These are phyloP conservation scores for Exserohilum rostratum DNA, from an alignment of 2,329 filamentous ascomycete genomes.

Conservation along the genomic window DNA sequence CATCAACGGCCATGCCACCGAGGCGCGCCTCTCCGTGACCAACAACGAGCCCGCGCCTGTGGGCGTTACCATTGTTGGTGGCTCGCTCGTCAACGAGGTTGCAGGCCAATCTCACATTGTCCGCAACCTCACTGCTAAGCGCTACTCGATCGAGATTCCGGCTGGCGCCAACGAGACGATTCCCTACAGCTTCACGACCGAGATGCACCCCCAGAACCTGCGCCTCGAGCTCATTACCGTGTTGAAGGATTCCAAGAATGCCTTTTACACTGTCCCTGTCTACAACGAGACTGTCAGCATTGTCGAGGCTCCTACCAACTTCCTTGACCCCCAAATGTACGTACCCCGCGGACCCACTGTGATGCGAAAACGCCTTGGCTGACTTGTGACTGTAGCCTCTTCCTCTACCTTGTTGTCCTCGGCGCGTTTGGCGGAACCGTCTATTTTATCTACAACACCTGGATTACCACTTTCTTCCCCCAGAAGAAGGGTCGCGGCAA, in stretches of 20 bases:
- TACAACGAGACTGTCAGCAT: conserved; percentile 84
- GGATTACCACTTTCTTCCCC: conserved; percentile 94
- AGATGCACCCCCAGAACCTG: conserved; percentile 92
- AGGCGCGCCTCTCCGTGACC: conserved; percentile 78
- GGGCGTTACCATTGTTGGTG: conserved; percentile 76
- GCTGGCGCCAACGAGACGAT: conserved; percentile 77
- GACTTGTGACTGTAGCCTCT: conserved; percentile 69
- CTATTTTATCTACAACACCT: conserved; percentile 98
- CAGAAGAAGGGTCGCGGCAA: conserved; percentile 70
- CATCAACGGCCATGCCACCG: conserved; percentile 86
- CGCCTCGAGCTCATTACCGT: conserved; percentile 78
- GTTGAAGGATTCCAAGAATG: conserved; percentile 68
- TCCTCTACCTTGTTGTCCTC: conserved; percentile 92
- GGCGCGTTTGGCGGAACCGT: conserved; percentile 77
- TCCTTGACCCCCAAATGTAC: conserved; percentile 96
- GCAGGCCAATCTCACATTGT: conserved; percentile 65
- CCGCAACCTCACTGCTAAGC: conserved; percentile 81
- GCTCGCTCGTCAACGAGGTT: conserved; percentile 69
- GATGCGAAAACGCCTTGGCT: neutral
- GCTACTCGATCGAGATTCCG: conserved; percentile 75
- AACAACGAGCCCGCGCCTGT: conserved; percentile 83
- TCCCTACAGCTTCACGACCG: conserved; percentile 83
- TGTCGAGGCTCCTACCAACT: conserved; percentile 87
- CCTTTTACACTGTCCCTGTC: conserved; percentile 76
- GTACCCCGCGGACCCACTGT: conserved; percentile 39